Conservation (phyloP, 805 yeast species). For the Teunomyces barrocoloradensis region DNA sequence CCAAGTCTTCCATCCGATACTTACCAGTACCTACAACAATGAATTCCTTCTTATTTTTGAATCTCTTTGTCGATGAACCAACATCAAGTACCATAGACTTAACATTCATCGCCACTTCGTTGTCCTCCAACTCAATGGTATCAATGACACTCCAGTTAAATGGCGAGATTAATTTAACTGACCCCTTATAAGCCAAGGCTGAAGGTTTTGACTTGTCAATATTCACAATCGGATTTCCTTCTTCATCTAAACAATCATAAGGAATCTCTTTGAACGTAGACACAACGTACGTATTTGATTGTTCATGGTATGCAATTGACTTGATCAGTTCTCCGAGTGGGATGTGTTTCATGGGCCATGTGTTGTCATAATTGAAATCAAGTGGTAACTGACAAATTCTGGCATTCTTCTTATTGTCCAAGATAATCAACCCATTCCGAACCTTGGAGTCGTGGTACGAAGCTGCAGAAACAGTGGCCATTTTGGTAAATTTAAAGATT, state of each 20-base stretch:
- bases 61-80: constrained; percentile 35
- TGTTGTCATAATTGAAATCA: constrained; percentile 54
- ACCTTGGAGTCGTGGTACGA: constrained; percentile 42
- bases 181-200: constrained; percentile 59
- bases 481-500: constrained; percentile 62
- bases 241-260: constrained; percentile 71
- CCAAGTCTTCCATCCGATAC: constrained; percentile 74
- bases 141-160: constrained; percentile 76
- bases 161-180: constrained; percentile 67
- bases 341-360: constrained; percentile 55
- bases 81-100: constrained; percentile 52
- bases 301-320: constrained; percentile 66
- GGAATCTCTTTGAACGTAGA: constrained; percentile 59
- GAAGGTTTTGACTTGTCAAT: constrained; percentile 47
- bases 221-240: constrained; percentile 63
- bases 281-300: constrained; percentile 58
- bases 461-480: constrained; percentile 66
- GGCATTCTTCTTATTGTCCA: constrained; percentile 69
- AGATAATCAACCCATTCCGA: constrained; percentile 59
- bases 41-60: constrained; percentile 58
- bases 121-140: constrained; percentile 58
- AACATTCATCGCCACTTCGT: constrained; percentile 62
- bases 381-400: constrained; percentile 52
- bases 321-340: constrained; percentile 60
- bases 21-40: constrained; percentile 78